Evolutionary conservation across 2,329 filamentous ascomycete species (phyloP).

Genomic region (Metarhizium rileyi): DNA sequence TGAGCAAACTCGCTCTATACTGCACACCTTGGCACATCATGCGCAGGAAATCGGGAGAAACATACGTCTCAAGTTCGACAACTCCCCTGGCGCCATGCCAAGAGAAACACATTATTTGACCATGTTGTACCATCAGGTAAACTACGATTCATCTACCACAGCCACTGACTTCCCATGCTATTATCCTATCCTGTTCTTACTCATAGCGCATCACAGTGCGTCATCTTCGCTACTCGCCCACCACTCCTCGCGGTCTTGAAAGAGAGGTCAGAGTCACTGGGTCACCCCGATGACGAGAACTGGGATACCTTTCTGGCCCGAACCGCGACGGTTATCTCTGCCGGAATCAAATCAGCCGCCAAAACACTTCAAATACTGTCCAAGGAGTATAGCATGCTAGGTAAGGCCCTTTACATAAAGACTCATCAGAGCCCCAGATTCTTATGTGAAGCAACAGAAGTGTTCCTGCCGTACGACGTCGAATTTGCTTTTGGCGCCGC

Average conservation of each 20-base stretch:
- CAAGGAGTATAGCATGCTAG: conserved; percentile 24
- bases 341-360: conserved; percentile 30
- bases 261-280: conserved; percentile 22
- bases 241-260: conserved; percentile 28
- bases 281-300: conserved; percentile 15
- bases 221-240: conserved; percentile 29
- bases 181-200: background rate
- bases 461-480: conserved; percentile 23
- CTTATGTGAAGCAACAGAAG: background rate
- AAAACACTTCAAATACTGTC: conserved; percentile 29
- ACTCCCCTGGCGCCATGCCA: conserved; percentile 24
- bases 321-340: conserved; percentile 26
- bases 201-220: conserved; percentile 19
- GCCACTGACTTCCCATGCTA: background rate
- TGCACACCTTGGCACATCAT: conserved; percentile 26
- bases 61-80: conserved; percentile 22
- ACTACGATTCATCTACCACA: no score
- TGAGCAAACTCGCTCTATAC: conserved; percentile 24
- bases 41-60: conserved; percentile 29
- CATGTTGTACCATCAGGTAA: conserved; percentile 30
- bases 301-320: conserved; percentile 22
- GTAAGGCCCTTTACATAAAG: conserved; percentile 14
- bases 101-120: conserved; percentile 28
- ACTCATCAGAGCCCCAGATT: conserved; percentile 22
- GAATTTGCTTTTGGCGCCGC: conserved; percentile 27